phyloP scores from a whole-genome alignment of 2,329 filamentous ascomycete genomes.

The Hymenoscyphus linearis region DNA sequence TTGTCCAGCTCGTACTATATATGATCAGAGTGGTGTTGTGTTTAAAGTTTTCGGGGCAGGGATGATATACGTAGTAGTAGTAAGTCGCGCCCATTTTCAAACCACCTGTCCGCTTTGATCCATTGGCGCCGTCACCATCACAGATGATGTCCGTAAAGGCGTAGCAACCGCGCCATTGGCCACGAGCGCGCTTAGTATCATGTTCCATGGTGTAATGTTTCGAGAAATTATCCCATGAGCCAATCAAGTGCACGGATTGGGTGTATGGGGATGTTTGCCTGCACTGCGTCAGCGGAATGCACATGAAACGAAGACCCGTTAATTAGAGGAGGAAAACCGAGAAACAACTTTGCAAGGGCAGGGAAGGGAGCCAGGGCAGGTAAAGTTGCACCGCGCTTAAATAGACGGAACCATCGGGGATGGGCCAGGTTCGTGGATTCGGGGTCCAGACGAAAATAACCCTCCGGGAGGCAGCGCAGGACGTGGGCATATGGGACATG shows the following conservation, averaged over 20 bases:
- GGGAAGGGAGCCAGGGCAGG: constrained; percentile 5
- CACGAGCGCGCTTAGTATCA: constrained; percentile 67
- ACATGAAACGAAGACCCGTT: constrained; percentile 4
- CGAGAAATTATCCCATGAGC: constrained; percentile 94
- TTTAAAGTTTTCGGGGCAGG: constrained; percentile 29
- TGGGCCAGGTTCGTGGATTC: neutral
- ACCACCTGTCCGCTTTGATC: constrained; percentile 63
- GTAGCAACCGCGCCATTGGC: constrained; percentile 84
- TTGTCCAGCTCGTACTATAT: constrained; percentile 77
- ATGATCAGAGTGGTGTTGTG: constrained; percentile 14
- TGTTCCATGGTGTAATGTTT: constrained; percentile 74
- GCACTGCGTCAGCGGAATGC: constrained; percentile 20
- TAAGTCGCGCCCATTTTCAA: constrained; percentile 91
- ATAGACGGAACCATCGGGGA: constrained; percentile 10
- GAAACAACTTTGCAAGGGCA: constrained; percentile 13
- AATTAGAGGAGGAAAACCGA: constrained; percentile 8
- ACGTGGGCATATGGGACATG: neutral
- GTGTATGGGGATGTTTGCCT: constrained; percentile 57
- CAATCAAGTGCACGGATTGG: constrained; percentile 71
- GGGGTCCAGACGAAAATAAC: neutral
- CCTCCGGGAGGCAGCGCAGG: neutral
- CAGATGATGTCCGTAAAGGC: constrained; percentile 80
- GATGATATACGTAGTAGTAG: constrained; percentile 80
- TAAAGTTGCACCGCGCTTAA: constrained; percentile 11
- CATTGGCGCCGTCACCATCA: constrained; percentile 56